Percentiles rank a stretch among this genome's conserved stretches.
These are phyloP conservation scores for Eucalyptus polybractea DNA, from an alignment of 345 rosid species.

Conservation along the genomic window DNA sequence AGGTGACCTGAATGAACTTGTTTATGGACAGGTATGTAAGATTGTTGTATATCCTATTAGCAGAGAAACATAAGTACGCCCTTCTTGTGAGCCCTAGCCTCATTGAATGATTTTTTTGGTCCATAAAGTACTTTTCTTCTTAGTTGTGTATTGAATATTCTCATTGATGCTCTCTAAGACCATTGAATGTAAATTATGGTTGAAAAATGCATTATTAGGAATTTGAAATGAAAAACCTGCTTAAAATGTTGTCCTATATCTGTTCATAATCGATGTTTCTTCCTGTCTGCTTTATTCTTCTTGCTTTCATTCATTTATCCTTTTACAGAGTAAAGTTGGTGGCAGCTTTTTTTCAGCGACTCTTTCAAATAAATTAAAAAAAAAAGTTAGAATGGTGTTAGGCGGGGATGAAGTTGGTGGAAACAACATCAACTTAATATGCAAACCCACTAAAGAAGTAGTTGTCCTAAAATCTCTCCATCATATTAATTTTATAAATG, in stretches of 20 bases:
- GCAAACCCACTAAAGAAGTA: not conserved
- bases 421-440: not conserved
- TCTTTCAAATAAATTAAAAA: not conserved
- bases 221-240: not conserved
- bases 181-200: not conserved
- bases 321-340: not conserved
- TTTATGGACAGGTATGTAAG: constrained; percentile 81
- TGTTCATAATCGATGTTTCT: not conserved
- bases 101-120: not conserved
- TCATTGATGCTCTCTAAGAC: not conserved
- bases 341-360: not conserved
- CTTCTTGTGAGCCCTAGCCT: not conserved
- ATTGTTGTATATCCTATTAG: not conserved
- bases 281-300: not conserved
- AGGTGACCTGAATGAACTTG: constrained; percentile 86
- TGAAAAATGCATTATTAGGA: not conserved
- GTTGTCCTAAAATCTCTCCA: not conserved
- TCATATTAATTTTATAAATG: not conserved
- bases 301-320: not conserved
- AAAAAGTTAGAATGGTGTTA: not conserved
- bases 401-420: not conserved
- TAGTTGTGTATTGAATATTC: not conserved
- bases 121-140: not conserved
- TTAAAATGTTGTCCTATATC: not conserved
- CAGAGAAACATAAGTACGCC: not conserved